phyloP scores from a whole-genome alignment of 1,139 yeast genomes.

The Barnettozyma hawaiiensis region DNA sequence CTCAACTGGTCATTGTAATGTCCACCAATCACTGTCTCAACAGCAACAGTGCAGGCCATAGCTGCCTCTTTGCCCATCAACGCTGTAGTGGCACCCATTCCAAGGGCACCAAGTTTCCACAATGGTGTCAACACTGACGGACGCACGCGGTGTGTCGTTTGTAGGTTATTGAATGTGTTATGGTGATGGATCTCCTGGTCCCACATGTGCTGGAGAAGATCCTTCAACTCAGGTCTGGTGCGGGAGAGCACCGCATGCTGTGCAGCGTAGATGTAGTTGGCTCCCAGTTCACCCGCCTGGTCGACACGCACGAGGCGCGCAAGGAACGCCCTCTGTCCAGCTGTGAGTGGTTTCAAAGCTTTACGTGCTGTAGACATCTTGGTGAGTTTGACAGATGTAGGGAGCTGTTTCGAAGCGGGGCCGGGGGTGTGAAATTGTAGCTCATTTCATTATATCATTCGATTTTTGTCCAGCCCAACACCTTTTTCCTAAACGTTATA shows the following conservation, averaged over 20 bases:
- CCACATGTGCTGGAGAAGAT: slow-evolving; percentile 71
- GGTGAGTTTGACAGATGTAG: background rate
- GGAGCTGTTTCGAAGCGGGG: too few relatives aligned
- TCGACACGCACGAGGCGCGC: slow-evolving; percentile 84
- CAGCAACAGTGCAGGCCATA: slow-evolving; percentile 99
- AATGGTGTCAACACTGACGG: slow-evolving; percentile 88
- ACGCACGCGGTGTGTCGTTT: slow-evolving; percentile 72
- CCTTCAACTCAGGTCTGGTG: slow-evolving; percentile 59
- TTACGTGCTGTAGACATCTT: background rate
- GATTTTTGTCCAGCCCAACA: too few relatives aligned
- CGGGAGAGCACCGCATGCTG: slow-evolving; percentile 74
- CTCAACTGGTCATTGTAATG: slow-evolving; percentile 91
- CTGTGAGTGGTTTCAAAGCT: slow-evolving; percentile 33
- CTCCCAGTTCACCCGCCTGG: slow-evolving; percentile 99
- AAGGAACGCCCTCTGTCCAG: slow-evolving; percentile 63
- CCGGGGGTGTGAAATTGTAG: too few relatives aligned
- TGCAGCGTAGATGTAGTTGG: slow-evolving; percentile 87
- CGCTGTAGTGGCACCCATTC: slow-evolving; percentile 85
- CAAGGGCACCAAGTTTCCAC: slow-evolving; percentile 89
- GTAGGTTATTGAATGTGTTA: slow-evolving; percentile 72
- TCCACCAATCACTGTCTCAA: slow-evolving; percentile 95
- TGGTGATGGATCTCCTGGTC: slow-evolving; percentile 94
- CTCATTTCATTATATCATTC: too few relatives aligned
- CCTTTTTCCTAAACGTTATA: too few relatives aligned
- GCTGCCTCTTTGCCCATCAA: slow-evolving; percentile 90